Base-by-base conservation (phyloP, 2,329 filamentous ascomycete species). In the Claviceps citrina region DNA sequence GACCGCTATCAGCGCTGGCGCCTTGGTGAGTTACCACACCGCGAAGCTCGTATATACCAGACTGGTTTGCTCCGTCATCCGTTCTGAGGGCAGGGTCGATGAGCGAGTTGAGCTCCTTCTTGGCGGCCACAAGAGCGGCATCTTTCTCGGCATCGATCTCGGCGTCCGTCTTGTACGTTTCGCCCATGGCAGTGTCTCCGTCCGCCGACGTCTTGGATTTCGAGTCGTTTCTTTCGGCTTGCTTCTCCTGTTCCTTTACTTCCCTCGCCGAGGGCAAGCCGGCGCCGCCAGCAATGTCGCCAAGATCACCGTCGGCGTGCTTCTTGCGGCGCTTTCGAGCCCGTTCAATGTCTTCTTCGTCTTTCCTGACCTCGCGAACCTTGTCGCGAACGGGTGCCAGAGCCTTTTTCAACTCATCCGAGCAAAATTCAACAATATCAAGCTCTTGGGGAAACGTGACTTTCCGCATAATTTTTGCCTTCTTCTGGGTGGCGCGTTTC, bases 401-500 rank as follows among this genome's bases (percentile, higher is more conserved):
- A 50, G 82, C 75, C 55, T 80, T 79, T 59, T 77, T 81, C 46
- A 98, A 68, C 39, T 91, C 81, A 20, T 96, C 87, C 10, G 87
- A 89, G 61, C 91, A 98, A 62, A 94, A 95, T 57, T 98, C 91
- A 18, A 93, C 78, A 30, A 84, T 77, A 54, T 98, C 91, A 26
- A 98, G 68, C 61, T 98, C 91, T 38, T 84, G 78, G 6, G 89
- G 89, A 57, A 98, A 98, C 0, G 85, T 89, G 42, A 98, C 91
- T 64, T 96, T 98, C 57, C 87, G 84, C 84, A 98, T 89, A 52
- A 98, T 98, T 71, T 98, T 98, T 49, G 89, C 87, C 70, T 98
- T 98, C 68, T 96, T 96, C 61, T 93, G 81, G 3, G 84, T 86
- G 50, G 93, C 85, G 35, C 81, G 78, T 56, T 93, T 89, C 91